Base-by-base conservation (phyloP, 441 rosid species). In the Erodium chrysanthum region DNA sequence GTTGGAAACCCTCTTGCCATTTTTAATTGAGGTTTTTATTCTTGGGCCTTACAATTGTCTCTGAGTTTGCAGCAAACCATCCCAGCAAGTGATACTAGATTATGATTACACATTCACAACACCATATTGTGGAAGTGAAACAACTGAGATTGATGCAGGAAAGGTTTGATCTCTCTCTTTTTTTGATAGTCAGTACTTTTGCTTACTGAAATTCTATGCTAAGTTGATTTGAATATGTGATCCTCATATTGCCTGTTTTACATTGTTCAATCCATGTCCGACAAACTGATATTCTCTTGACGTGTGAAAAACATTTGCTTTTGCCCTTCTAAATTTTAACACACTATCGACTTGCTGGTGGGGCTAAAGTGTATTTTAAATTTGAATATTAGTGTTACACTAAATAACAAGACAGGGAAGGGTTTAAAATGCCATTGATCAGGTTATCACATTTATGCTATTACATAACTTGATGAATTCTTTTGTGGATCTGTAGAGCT, bases 51-150 rank as follows among this genome's bases (percentile, higher is more conserved):
- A 58, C 25, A 3, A 1, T 7, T 21, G 9, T 58, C 21, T 58
- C 62, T 83, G 75, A 63, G 59, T 75, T 75, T 81, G 83, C 88
- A 91, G 97, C 87, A 89, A 91, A 76, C 96, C 52, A 33, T 88
- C 79, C 44, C 81, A 94, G 76, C 88, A 89, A 83, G 96, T 94
- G 82, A 88, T 94, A 79, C 82, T 94, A 65, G 96, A 91, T 81
- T 94, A 91, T 82, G 98, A 94, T 76, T 94, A 94, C 73, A 94
- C 97, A 25, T 94, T 89, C 77, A 94, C 96, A 15, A 86, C 97
- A 20, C 96, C 97, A 10, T 91, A 91, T 74, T 69, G 79, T 79
- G 99, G 97, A 72, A 91, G 94, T 65, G 37, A 83, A 79, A 78
- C 73, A 37, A 70, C 77, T 69, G 89, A 83, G 78, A 73, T 76